Percentiles rank a stretch among this genome's conserved stretches.
Evolutionary conservation across 78 protist genomes (phyloP).

Genomic region (Parvularia atlantis): DNA sequence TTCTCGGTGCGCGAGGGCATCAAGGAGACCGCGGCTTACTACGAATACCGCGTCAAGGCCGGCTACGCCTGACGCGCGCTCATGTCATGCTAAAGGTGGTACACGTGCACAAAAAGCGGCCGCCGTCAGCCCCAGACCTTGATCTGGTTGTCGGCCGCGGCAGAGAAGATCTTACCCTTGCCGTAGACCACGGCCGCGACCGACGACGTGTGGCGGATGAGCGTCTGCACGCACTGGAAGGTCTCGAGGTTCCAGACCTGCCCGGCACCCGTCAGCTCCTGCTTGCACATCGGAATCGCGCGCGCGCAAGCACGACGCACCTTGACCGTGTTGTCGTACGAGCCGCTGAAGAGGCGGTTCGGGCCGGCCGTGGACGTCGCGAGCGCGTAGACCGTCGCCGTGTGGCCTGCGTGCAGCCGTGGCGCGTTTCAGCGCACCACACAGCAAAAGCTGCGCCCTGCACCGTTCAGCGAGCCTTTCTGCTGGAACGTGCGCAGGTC

Average conservation of each 20-base stretch:
- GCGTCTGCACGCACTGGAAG: conserved; percentile 38
- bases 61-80: too few relatives aligned
- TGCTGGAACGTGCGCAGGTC: conserved; percentile 21
- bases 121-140: conserved; percentile 43
- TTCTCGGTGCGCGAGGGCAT: too few relatives aligned
- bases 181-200: conserved; percentile 37
- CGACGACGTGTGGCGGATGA: conserved; percentile 37
- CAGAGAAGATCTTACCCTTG: conserved; percentile 28
- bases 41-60: too few relatives aligned
- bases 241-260: conserved; percentile 44
- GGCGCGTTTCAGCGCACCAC: conserved; percentile 17
- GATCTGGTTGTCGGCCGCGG: conserved; percentile 45
- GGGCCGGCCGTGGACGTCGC: conserved; percentile 22
- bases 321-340: conserved; percentile 45
- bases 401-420: too few relatives aligned
- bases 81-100: too few relatives aligned
- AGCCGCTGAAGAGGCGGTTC: conserved; percentile 33
- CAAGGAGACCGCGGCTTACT: too few relatives aligned
- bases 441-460: not conserved
- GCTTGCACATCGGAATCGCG: too few relatives aligned
- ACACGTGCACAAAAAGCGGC: too few relatives aligned
- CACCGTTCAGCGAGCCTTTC: not conserved
- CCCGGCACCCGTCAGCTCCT: too few relatives aligned
- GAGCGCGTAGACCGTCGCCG: conserved; percentile 48
- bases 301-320: too few relatives aligned